Evolutionary conservation across 768 basidiomycete species (phyloP).

Genomic region (Pulveroboletus sp.): DNA sequence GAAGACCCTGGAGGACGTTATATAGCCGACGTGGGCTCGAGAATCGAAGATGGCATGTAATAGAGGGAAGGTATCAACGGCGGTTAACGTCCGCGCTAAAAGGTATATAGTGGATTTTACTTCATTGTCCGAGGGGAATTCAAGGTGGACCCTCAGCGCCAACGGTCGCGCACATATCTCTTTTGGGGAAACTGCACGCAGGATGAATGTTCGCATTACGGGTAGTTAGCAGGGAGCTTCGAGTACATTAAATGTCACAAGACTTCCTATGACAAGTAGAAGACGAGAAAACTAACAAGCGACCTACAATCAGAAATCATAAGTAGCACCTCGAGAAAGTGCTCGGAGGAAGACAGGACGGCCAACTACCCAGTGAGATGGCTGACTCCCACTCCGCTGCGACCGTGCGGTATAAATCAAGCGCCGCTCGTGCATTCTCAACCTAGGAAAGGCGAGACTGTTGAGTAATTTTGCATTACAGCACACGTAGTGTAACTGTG

Average conservation of each 20-base stretch:
- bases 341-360: conserved; percentile 70
- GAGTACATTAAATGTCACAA: conserved; percentile 24
- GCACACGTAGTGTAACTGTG: neutral
- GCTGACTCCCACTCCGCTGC: conserved; percentile 64
- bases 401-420: conserved; percentile 55
- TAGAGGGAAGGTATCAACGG: conserved; percentile 24
- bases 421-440: conserved; percentile 68
- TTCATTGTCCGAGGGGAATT: neutral
- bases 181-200: neutral
- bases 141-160: neutral
- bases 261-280: conserved; percentile 8
- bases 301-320: conserved; percentile 27
- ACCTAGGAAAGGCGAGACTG: conserved; percentile 41
- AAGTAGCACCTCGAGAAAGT: conserved; percentile 80
- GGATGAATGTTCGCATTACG: conserved; percentile 17
- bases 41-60: conserved; percentile 27
- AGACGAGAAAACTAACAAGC: conserved; percentile 15
- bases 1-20: conserved; percentile 20
- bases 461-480: conserved; percentile 12
- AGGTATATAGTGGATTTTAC: neutral
- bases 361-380: conserved; percentile 65
- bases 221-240: conserved; percentile 14
- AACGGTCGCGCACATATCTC: neutral
- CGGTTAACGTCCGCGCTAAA: conserved; percentile 4
- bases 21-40: conserved; percentile 29